Percentiles rank a stretch among this genome's conserved stretches.
phyloP scores from a whole-genome alignment of 2,329 filamentous ascomycete species.

The Fusarium sp. region DNA sequence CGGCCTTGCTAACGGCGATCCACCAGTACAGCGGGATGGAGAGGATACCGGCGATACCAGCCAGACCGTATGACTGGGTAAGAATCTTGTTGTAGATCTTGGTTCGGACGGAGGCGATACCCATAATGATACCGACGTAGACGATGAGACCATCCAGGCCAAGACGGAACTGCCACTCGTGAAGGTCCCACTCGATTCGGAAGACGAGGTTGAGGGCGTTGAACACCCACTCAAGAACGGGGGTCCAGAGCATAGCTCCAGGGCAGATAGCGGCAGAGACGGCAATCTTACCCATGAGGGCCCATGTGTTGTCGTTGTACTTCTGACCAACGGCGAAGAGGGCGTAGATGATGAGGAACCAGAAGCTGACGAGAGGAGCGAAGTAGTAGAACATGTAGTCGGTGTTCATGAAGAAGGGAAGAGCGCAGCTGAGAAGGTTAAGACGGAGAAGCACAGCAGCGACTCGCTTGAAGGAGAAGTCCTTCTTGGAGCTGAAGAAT shows the following conservation, averaged over 20 bases:
- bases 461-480: conserved; percentile 69
- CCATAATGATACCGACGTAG: conserved; percentile 68
- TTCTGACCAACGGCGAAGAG: conserved; percentile 63
- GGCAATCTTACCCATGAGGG: conserved; percentile 65
- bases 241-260: conserved; percentile 36
- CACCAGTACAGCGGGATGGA: conserved; percentile 50
- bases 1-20: conserved; percentile 51
- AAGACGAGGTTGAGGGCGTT: conserved; percentile 57
- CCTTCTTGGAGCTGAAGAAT: conserved; percentile 69
- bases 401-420: conserved; percentile 71
- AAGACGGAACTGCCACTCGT: conserved; percentile 66
- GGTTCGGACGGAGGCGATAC: conserved; percentile 44
- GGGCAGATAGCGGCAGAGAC: conserved; percentile 60
- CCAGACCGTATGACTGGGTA: conserved; percentile 38
- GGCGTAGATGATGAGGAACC: conserved; percentile 70
- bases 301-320: conserved; percentile 60
- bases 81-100: conserved; percentile 42
- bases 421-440: conserved; percentile 67
- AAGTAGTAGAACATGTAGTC: conserved; percentile 70
- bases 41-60: conserved; percentile 33
- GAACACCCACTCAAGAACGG: conserved; percentile 42
- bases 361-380: conserved; percentile 71
- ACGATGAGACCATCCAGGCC: conserved; percentile 68
- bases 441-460: conserved; percentile 68
- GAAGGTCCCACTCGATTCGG: conserved; percentile 63